A percentile compares a stretch with the other conserved stretches of the same genome.
Conservation (phyloP, 495 filamentous ascomycete genomes). For the Articulospora tetracladia region DNA sequence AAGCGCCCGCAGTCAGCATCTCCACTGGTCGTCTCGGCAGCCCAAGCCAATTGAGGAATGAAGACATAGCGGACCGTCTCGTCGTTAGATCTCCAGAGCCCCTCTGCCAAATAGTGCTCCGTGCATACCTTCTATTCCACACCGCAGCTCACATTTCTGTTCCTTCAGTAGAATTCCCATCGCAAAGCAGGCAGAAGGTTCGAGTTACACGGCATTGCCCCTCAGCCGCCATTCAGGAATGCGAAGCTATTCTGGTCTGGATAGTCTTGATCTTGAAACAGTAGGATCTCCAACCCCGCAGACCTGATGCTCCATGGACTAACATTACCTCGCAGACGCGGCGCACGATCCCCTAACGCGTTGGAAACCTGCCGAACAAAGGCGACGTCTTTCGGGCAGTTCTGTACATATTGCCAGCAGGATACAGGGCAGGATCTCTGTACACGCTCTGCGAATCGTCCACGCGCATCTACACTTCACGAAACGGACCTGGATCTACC, state of each 20-base stretch:
- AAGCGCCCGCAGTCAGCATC: background rate
- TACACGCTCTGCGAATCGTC: background rate
- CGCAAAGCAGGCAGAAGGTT: background rate
- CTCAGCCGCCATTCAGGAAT: constrained; percentile 7
- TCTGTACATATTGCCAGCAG: background rate
- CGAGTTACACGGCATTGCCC: constrained; percentile 8
- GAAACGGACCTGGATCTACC: background rate
- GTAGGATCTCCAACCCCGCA: constrained; percentile 3
- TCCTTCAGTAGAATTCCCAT: background rate
- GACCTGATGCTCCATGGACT: constrained; percentile 1
- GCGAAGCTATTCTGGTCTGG: constrained; percentile 6
- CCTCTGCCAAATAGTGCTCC: constrained; percentile 16
- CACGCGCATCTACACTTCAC: background rate
- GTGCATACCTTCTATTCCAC: constrained; percentile 11
- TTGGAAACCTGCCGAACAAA: constrained; percentile 11
- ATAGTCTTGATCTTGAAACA: background rate
- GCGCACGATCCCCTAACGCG: constrained; percentile 12
- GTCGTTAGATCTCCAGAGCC: constrained; percentile 3
- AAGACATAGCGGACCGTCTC: constrained; percentile 14
- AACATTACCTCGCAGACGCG: constrained; percentile 11
- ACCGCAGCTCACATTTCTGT: background rate
- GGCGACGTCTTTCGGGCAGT: background rate
- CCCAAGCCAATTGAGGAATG: constrained; percentile 6
- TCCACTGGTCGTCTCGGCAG: constrained; percentile 9
- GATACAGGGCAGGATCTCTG: background rate